Conservation (phyloP, 2,329 filamentous ascomycete genomes). For the Verticillium nubilum region DNA sequence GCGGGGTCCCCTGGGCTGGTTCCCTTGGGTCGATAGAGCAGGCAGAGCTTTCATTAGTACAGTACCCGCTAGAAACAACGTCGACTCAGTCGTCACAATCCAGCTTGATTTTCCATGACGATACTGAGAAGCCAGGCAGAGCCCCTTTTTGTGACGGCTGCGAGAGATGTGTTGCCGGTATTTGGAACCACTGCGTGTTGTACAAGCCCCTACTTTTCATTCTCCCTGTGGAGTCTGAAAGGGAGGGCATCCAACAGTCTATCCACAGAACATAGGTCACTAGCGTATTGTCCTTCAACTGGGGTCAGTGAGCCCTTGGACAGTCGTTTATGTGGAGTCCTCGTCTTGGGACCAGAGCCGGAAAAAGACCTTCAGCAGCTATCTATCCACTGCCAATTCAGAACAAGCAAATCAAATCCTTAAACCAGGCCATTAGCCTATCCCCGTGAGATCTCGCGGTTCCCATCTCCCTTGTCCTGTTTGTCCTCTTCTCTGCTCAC, state of each 20-base stretch:
- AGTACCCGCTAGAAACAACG: neutral
- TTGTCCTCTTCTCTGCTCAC: no score
- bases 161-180: neutral
- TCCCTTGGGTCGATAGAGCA: neutral
- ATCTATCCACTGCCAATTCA: neutral
- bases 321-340: neutral
- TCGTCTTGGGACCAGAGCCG: neutral
- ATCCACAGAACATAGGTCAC: neutral
- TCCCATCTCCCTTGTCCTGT: neutral
- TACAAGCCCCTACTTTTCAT: neutral
- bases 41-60: neutral
- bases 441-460: neutral
- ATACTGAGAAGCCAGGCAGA: neutral
- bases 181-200: neutral
- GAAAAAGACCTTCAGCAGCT: neutral
- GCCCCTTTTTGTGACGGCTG: neutral
- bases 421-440: neutral
- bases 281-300: neutral
- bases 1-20: neutral
- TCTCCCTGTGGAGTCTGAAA: neutral
- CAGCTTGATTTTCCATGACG: neutral
- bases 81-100: neutral
- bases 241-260: neutral
- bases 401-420: neutral
- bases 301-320: neutral